Base-by-base conservation (phyloP, 805 yeast genomes). In the Groenewaldozyma salmanticensis region DNA sequence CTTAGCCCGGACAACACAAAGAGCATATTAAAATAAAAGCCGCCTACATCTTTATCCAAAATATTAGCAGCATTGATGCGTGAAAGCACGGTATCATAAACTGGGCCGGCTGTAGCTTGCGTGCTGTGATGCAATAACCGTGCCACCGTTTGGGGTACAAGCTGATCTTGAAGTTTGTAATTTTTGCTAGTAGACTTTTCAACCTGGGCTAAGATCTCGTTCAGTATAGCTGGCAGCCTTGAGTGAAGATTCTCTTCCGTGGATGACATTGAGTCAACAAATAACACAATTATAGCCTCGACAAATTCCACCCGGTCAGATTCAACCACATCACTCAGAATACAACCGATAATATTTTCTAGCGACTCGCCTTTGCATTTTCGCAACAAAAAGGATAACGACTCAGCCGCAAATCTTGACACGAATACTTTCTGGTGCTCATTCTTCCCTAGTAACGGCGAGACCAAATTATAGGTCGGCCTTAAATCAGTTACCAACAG, bases 371-470 rank as follows among this genome's bases (percentile, higher is more conserved):
- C 57, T 19, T 68, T 67, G 46, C 83, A 69, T 58, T 84, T 84
- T 55, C 92, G 75, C 6, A 90, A 65, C 42, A 90, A 65, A 52
- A 82, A 92, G 0, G 96, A 83, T 35, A 90, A 59, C 0, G 96
- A 92, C 59, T 90, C 96, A 0, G 96, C 87, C 17, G 94, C 78
- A 53, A 90, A 92, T 46, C 94, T 70, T 1, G 84, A 70, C 27
- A 88, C 70, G 41, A 48, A 57, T 48, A 81, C 77, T 21, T 75
- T 75, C 50, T 79, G 81, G 16, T 64, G 60, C 42, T 69, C 68
- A 3, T 60, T 60, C 39, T 76, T 61, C 27, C 74, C 72, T 41
- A 90, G 64, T 18, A 86, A 59, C 0, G 94, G 88, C 27, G 75
- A 60, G 9, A 87, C 64, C 3, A 72, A 54, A 27, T 70, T 66